Percentiles rank a stretch among this genome's conserved stretches.
phyloP scores from a whole-genome alignment of 2,329 filamentous ascomycete genomes.

The Pseudocercospora ulei region DNA sequence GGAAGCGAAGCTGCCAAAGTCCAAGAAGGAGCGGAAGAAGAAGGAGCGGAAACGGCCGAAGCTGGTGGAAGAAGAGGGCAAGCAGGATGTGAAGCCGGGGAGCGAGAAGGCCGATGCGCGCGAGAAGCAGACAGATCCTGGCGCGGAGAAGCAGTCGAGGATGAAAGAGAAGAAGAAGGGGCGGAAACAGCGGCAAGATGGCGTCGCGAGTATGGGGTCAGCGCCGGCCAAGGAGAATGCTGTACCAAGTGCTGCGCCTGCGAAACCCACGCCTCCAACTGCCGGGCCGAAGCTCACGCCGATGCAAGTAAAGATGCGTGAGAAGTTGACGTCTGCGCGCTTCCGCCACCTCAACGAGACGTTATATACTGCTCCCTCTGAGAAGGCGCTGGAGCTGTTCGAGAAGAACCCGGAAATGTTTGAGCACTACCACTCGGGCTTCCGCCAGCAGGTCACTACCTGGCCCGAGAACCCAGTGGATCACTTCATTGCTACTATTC shows the following conservation, averaged over 20 bases:
- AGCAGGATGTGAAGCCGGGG: slow-evolving; percentile 26
- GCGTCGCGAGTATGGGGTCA: slow-evolving; percentile 1
- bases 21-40: slow-evolving; percentile 26
- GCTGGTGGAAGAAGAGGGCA: slow-evolving; percentile 12
- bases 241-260: slow-evolving; percentile 20
- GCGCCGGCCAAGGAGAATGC: slow-evolving; percentile 20
- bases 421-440: slow-evolving; percentile 89
- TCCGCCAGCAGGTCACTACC: slow-evolving; percentile 85
- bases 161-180: slow-evolving; percentile 24
- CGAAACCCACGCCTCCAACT: slow-evolving; percentile 30
- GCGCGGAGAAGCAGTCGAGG: slow-evolving; percentile 31
- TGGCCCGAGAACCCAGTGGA: slow-evolving; percentile 98
- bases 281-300: slow-evolving; percentile 64
- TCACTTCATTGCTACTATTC: slow-evolving; percentile 65
- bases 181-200: slow-evolving; percentile 28
- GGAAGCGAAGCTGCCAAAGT: slow-evolving; percentile 50
- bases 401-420: slow-evolving; percentile 83
- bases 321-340: slow-evolving; percentile 86
- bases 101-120: slow-evolving; percentile 13
- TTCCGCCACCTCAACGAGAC: slow-evolving; percentile 97
- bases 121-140: slow-evolving; percentile 9
- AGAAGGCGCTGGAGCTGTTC: slow-evolving; percentile 74
- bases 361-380: slow-evolving; percentile 83
- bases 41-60: slow-evolving; percentile 20
- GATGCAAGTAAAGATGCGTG: slow-evolving; percentile 84